phyloP scores from a whole-genome alignment of 768 basidiomycete genomes.

The Russula dissimulans region DNA sequence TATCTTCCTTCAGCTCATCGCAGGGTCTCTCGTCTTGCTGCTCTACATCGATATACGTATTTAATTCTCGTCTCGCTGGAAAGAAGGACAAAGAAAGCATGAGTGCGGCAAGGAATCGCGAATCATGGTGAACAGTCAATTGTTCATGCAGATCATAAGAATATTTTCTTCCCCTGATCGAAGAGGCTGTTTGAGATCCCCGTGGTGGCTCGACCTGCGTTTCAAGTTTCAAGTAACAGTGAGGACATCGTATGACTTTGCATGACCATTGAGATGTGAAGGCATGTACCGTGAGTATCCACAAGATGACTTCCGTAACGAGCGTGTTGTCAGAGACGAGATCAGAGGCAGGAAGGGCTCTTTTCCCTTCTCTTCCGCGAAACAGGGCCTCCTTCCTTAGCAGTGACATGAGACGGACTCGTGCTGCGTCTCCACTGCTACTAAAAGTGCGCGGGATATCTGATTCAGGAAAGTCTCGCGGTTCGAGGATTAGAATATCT shows the following conservation, averaged over 20 bases:
- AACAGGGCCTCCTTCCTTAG: conserved; percentile 1
- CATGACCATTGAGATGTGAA: background rate
- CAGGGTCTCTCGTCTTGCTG: background rate
- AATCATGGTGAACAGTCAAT: conserved; percentile 11
- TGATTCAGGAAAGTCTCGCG: background rate
- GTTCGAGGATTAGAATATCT: background rate
- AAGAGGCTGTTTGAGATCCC: background rate
- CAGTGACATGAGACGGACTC: conserved; percentile 2
- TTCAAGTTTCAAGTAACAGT: background rate
- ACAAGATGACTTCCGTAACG: conserved; percentile 3
- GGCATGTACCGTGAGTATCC: conserved; percentile 14
- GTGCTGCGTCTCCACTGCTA: conserved; percentile 1
- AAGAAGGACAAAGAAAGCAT: conserved; percentile 11
- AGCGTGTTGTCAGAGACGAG: background rate
- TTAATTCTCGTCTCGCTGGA: background rate
- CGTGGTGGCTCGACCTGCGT: conserved; percentile 14
- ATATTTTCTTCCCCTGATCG: background rate
- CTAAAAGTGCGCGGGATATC: background rate
- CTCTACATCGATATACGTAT: background rate
- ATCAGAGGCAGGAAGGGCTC: background rate
- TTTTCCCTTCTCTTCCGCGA: background rate
- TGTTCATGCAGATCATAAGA: conserved; percentile 15
- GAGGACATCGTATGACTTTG: background rate
- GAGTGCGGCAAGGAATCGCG: conserved; percentile 15
- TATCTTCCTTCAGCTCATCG: background rate